Evolutionary conservation across 495 filamentous ascomycete genomes (phyloP).

Genomic region (Talaromyces proteolyticus): DNA sequence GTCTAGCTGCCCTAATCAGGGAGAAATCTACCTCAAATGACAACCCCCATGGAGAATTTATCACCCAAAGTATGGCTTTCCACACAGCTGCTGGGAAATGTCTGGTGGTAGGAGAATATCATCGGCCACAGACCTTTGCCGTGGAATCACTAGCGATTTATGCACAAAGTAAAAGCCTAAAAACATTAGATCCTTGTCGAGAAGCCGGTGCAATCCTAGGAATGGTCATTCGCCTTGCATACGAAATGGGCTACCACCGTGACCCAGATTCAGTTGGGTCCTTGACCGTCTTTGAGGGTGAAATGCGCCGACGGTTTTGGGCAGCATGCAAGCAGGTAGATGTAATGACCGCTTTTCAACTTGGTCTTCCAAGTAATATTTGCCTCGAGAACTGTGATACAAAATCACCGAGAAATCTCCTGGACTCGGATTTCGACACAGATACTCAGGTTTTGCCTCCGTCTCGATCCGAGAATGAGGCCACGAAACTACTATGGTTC

Average conservation of each 20-base stretch:
- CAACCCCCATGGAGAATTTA: background rate
- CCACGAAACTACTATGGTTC: constrained; percentile 17
- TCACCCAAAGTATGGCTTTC: background rate
- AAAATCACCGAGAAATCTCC: constrained; percentile 17
- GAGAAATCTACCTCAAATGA: background rate
- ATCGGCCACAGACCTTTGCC: constrained; percentile 9
- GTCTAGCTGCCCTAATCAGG: background rate
- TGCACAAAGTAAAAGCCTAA: constrained; percentile 12
- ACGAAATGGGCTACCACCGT: constrained; percentile 19
- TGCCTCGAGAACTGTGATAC: constrained; percentile 19
- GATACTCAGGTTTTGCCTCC: constrained; percentile 14
- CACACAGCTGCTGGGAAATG: constrained; percentile 7
- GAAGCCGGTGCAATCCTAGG: constrained; percentile 13
- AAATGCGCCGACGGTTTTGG: constrained; percentile 23
- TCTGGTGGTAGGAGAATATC: constrained; percentile 7
- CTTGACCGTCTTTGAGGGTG: constrained; percentile 13
- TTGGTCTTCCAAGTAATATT: constrained; percentile 24
- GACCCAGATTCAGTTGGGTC: constrained; percentile 10
- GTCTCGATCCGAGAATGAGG: constrained; percentile 16
- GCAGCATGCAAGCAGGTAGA: constrained; percentile 14
- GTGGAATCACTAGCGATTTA: constrained; percentile 16
- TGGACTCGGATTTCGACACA: constrained; percentile 21
- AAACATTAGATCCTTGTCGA: constrained; percentile 9
- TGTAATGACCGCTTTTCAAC: constrained; percentile 20
- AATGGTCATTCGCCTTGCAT: constrained; percentile 14